Base-by-base conservation (phyloP, 345 rosid genomes). In the Ricinus communis region DNA sequence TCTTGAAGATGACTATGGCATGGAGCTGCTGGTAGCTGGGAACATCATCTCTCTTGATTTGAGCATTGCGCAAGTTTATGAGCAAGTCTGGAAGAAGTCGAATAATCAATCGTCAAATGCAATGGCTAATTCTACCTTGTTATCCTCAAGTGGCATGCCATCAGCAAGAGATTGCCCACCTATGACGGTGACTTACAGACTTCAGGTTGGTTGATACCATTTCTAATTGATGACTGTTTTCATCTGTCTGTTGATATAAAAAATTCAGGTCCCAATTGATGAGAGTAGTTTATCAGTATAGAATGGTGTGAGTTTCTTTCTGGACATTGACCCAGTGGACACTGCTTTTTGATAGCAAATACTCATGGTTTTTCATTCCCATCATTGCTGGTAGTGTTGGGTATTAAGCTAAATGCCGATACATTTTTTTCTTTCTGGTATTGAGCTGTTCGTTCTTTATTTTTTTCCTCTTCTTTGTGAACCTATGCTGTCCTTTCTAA, bases 81-180 rank as follows among this genome's bases (percentile, higher is more conserved):
- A 95, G 83, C 97, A 85, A 82, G 99, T 95, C 47, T 95, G 98
- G 99, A 95, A 90, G 82, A 95, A 92, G 80, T 91, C 97, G 72
- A 91, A 77, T 76, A 77, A 63, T 77, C 97, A 94, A 79, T 86
- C 92, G 62, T 83, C 96, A 38, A 85, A 71, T 78, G 71, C 88
- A 30, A 71, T 88, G 70, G 79, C 89, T 41, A 86, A 84, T 75
- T 74, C 92, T 69, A 69, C 87, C 56, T 72, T 89, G 83, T 77
- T 89, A 70, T 81, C 97, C 52, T 75, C 97, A 71, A 83, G 83
- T 72, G 70, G 86, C 71, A 79, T 82, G 59, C 24, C 87, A 55
- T 80, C 96, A 11, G 76, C 82, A 71, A 85, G 91, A 88, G 99
- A 94, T 63, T 86, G 86, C 72, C 85, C 96, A 24, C 99, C 99